Conservation (phyloP, 176 grass and related monocot species). For the Bromus sterilis region DNA sequence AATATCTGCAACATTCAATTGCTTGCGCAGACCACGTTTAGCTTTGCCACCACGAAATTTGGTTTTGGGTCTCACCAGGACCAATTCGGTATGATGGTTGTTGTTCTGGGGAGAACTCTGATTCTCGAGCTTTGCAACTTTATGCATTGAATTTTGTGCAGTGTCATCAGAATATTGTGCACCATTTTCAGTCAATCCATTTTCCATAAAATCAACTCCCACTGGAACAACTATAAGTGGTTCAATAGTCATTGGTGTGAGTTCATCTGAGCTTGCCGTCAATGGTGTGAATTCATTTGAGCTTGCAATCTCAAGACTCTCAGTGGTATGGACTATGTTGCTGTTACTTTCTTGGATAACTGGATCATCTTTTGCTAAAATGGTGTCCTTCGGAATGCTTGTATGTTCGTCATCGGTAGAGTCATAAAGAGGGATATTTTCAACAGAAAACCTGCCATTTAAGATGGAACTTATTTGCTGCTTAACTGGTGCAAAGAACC, state of each 20-base stretch:
- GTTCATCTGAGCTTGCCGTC: slow-evolving; percentile 27
- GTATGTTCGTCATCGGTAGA: slow-evolving; percentile 81
- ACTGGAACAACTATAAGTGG: slow-evolving; percentile 65
- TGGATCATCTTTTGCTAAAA: slow-evolving; percentile 19
- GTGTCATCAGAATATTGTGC: slow-evolving; percentile 14
- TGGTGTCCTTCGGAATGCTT: slow-evolving; percentile 51
- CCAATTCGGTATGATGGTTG: slow-evolving; percentile 28
- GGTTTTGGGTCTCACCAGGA: slow-evolving; percentile 15
- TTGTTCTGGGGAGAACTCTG: slow-evolving; percentile 27
- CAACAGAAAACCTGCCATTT: slow-evolving; percentile 81
- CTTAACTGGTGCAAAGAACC: neutral
- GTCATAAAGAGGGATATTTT: slow-evolving; percentile 98
- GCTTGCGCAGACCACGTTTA: slow-evolving; percentile 46
- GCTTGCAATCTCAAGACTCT: slow-evolving; percentile 12
- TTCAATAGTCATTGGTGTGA: slow-evolving; percentile 45
- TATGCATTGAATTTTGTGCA: slow-evolving; percentile 28
- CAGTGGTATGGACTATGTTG: slow-evolving; percentile 4
- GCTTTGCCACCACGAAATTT: slow-evolving; percentile 59
- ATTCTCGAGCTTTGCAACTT: slow-evolving; percentile 21
- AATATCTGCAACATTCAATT: slow-evolving; percentile 52
- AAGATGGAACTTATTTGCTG: slow-evolving; percentile 18
- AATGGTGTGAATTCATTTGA: slow-evolving; percentile 27
- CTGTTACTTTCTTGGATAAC: slow-evolving; percentile 11
- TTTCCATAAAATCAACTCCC: slow-evolving; percentile 46
- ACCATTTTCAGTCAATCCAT: slow-evolving; percentile 34